Base-by-base conservation (phyloP, 140 eudicot species). In the Eryngium alpinum region DNA sequence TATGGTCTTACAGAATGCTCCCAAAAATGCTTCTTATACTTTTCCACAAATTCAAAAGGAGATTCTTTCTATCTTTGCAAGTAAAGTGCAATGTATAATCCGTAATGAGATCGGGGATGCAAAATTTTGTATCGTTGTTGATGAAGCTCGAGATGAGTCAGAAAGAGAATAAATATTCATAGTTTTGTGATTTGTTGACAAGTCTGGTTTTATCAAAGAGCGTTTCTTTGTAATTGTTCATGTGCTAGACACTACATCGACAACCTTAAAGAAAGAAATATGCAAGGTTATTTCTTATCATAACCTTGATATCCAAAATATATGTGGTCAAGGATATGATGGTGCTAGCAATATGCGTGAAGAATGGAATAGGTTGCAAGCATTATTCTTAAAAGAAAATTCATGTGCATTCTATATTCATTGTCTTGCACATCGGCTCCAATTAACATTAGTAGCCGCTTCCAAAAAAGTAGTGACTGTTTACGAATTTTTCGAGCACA, bases 61-160 rank as follows among this genome's bases (percentile, higher is more conserved):
- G 17, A 81, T 81, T 38, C 18, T 81, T 1, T 51, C 60, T 19
- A n/a, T 73, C 12, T 24, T 70, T 9, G 19, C 51, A 5, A 4
- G 12, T 13, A 81, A 72, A 49, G 31, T 75, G 0, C 46, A 25
- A 27, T 1, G 13, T 9, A 5, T 75, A 9, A 75, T 74, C 59
- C 60, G 32, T 75, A 59, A 43, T 9, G 80, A 81, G 16, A 52
- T 81, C 74, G 74, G 63, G 6, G 49, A 59, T 56, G 25, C 34
- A 0, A 67, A 56, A 11, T 81, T 73, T 74, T 22, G 14, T 5
- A 73, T 80, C 0, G 27, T 80, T 72, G 62, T 81, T 74, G 84
- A 81, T 81, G 80, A 81, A 59, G 46, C 84, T 9, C 33, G 67
- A 1, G 77, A 80, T 70, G 83, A 63, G 7, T 52, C 70, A 49